Evolutionary conservation across 2,329 filamentous ascomycete genomes (phyloP), one percentile per base, ranked within the genome.

Genomic region (Neofusicoccum ribis): DNA sequence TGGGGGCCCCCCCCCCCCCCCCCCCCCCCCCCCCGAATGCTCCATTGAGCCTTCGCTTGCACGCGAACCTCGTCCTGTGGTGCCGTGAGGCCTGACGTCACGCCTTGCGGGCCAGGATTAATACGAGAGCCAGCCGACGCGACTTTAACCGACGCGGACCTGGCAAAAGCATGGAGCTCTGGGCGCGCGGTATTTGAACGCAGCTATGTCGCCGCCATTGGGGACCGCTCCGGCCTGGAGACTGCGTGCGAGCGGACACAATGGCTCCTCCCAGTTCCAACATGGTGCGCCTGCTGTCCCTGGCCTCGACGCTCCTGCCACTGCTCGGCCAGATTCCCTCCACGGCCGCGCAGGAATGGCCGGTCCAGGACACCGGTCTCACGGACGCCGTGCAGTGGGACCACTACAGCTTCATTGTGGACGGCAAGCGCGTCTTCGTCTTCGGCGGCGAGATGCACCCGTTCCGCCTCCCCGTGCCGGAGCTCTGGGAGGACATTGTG

Each of bases 371-470:
- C 70, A 79, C 84, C 67, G 80, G 80, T 5, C 68, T 82, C 54
- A 84, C 78, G 63, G 70, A 79, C 5, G 74, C 80, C 31, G 83
- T 85, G 0, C 76, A 83, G 72, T 85, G 83, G 83, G 83, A 85
- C 66, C 80, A 83, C 66, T 84, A 84, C 71, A 84, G 82, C 71
- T 82, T 84, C 70, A 79, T 81, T 36, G 72, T 85, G 63, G 80
- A 85, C 59, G 81, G 80, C 20, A 78, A 85, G 68, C 74, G 83
- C 20, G 71, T 85, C 4, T 85, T 84, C 68, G 73, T 86, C 46
- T 85, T 83, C 70, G 80, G 81, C 17, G 83, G 84, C 41, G 84
- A 86, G 70, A 80, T 86, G 23, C 83, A 86, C 67, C 85, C 84
- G 70, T 83, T 79, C 78, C 77, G 81, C 4, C 77, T 83, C 9